Evolutionary conservation across 1,284 basidiomycete species (phyloP).

Genomic region (Sporisorium graminicola): DNA sequence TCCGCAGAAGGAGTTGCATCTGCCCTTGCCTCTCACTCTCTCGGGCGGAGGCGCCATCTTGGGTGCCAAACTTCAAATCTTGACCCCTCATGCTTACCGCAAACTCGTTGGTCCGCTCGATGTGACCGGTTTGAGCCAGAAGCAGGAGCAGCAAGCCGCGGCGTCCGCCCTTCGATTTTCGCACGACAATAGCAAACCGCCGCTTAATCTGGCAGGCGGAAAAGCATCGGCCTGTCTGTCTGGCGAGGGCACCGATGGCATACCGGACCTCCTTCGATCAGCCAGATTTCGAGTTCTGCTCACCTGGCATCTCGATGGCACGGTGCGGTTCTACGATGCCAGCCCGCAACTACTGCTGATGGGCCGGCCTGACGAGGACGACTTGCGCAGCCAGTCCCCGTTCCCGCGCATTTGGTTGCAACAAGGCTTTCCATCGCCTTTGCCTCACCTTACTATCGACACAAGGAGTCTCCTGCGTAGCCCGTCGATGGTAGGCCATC

Average conservation of each 20-base stretch:
- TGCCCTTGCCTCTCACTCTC: conserved; percentile 58
- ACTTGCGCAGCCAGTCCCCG: conserved; percentile 20
- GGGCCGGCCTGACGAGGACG: conserved; percentile 41
- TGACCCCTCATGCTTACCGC: conserved; percentile 57
- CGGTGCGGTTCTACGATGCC: conserved; percentile 62
- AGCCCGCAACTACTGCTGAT: conserved; percentile 63
- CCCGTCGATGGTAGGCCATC: conserved; percentile 42
- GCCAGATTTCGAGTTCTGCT: conserved; percentile 54
- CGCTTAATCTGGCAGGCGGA: conserved; percentile 51
- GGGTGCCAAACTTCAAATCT: conserved; percentile 46
- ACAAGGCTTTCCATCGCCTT: conserved; percentile 57
- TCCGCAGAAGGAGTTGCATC: conserved; percentile 42
- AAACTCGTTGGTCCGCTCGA: conserved; percentile 50
- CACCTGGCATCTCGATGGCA: conserved; percentile 67
- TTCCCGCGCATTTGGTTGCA: conserved; percentile 40
- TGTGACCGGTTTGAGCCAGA: conserved; percentile 44
- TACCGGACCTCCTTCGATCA: conserved; percentile 31
- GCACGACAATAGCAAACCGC: conserved; percentile 22
- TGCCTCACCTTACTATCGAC: conserved; percentile 62
- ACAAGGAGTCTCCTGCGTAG: conserved; percentile 39
- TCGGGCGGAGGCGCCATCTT: conserved; percentile 61
- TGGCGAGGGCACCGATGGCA: conserved; percentile 31
- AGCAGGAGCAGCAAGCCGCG: conserved; percentile 36
- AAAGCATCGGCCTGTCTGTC: conserved; percentile 40
- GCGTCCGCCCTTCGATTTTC: conserved; percentile 28